Base-by-base conservation (phyloP, 306 rosid genomes). In the Vachellia collinsii region DNA sequence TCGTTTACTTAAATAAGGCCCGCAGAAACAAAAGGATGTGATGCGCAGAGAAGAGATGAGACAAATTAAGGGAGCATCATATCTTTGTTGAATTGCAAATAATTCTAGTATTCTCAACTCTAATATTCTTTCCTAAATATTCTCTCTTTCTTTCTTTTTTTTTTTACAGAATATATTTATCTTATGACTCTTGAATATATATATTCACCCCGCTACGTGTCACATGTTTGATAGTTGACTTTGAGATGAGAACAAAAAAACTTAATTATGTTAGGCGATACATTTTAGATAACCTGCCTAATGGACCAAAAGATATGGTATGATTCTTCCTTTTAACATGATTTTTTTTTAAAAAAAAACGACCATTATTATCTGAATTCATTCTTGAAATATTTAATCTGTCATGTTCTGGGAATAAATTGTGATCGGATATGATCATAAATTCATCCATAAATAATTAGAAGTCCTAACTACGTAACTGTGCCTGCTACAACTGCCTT, bases 401-500 rank as follows among this genome's bases (percentile, higher is more conserved):
- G 25, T 25, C 1, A 4, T 61, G 2, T 61, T 25, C 36, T 10
- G 37, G 17, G 5, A 25, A 61, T 4, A 25, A 25, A 25, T 61
- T 11, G 39, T 1, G 19, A 9, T 19, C 0, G 38, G 39, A 61
- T 61, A 25, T 5, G 6, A 4, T 61, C 67, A 61, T 22, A 59
- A 23, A 59, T 59, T 23, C 65, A 11, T 25, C 22, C 37, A 59
- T 23, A 23, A 23, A 61, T 61, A 25, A 23, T 61, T 4, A 9
- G 12, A 58, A 22, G 67, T 61, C 67, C 67, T 25, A 61, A 61
- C 63, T 20, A 56, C 5, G 8, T 56, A 56, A 20, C 19, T 75
- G 38, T 68, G 76, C 74, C 79, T 25, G 77, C 42, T 17, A 62
- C 77, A 82, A 66, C 83, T 69, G 77, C 74, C 79, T 73, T 70